Conservation (phyloP, 2,329 filamentous ascomycete genomes). For the Ceratocystis ficicola region DNA sequence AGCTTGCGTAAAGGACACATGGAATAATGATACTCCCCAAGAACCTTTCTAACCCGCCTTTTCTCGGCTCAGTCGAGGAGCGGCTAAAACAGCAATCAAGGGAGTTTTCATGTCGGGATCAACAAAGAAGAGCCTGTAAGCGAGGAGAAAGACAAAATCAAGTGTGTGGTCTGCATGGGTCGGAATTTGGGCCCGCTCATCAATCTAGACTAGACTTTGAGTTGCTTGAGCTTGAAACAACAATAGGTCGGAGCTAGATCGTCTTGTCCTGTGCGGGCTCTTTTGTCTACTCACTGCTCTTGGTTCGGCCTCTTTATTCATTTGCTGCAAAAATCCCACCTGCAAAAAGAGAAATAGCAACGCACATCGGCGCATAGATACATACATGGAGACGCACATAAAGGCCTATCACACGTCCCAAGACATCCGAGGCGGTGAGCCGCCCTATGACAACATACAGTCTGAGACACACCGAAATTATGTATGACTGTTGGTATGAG, state of each 20-base stretch:
- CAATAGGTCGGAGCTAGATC: background rate
- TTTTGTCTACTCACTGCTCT: background rate
- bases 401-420: background rate
- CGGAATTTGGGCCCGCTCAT: background rate
- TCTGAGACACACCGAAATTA: constrained; percentile 4
- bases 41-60: background rate
- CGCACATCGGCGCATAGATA: background rate
- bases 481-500: background rate
- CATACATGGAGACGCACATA: background rate
- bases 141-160: background rate
- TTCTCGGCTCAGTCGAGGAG: background rate
- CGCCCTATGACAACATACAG: background rate
- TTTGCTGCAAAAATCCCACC: background rate
- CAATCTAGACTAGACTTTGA: background rate
- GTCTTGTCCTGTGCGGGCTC: background rate
- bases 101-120: background rate
- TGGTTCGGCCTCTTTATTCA: background rate
- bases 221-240: background rate
- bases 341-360: background rate
- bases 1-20: background rate
- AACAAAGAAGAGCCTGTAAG: background rate
- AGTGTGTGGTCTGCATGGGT: background rate
- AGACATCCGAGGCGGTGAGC: constrained; percentile 1
- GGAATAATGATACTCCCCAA: background rate
- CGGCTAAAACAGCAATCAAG: background rate